phyloP scores from a whole-genome alignment of 495 filamentous ascomycete genomes.

The Platismatia glauca region DNA sequence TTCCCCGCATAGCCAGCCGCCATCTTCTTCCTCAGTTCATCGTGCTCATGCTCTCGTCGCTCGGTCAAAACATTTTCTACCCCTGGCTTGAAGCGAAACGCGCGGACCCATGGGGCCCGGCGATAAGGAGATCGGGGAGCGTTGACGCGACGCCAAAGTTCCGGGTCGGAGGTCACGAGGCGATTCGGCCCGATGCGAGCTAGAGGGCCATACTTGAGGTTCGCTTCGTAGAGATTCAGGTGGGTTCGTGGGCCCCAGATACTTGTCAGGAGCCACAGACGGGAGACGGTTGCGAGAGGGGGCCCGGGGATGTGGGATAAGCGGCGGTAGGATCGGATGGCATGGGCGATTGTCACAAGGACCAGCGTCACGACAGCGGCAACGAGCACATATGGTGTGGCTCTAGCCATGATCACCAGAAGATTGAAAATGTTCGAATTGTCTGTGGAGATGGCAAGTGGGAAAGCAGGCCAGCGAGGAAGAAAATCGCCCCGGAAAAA shows the following conservation, averaged over 20 bases:
- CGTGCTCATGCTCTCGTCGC: conserved; percentile 10
- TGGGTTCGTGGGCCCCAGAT: not conserved
- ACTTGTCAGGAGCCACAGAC: conserved; percentile 1
- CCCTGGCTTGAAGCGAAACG: not conserved
- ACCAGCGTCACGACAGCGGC: not conserved
- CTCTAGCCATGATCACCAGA: not conserved
- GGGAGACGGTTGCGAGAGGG: conserved; percentile 1
- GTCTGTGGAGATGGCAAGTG: not conserved
- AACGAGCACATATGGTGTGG: not conserved
- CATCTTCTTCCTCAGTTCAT: conserved; percentile 31
- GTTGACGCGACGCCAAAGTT: conserved; percentile 25
- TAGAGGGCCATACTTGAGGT: conserved; percentile 27
- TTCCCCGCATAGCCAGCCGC: conserved; percentile 37
- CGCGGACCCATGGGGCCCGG: not conserved
- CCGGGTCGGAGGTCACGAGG: conserved; percentile 37
- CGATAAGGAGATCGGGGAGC: not conserved
- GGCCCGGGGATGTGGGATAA: conserved; percentile 4
- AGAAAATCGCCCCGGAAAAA: too few relatives aligned
- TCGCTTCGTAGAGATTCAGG: not conserved
- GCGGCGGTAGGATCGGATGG: conserved; percentile 1
- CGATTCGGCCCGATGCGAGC: conserved; percentile 37
- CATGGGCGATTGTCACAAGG: not conserved
- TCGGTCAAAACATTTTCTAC: not conserved
- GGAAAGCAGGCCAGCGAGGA: not conserved
- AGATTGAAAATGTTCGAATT: not conserved